Conservation (phyloP, 2,329 filamentous ascomycete species). For the Sodiomyces alkalinus region DNA sequence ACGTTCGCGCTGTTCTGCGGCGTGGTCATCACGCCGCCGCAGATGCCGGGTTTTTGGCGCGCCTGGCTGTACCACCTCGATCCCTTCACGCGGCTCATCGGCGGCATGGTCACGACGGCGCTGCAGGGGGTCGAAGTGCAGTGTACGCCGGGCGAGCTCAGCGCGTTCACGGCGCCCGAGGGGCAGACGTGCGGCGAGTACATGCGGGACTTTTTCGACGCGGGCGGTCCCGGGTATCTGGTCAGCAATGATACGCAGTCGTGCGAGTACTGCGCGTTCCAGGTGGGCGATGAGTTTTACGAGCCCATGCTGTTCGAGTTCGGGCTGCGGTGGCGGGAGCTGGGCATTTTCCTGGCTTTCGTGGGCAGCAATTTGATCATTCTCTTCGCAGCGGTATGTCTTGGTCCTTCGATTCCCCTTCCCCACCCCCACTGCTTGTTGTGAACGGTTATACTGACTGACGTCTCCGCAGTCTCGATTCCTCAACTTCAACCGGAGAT, state of each 20-base stretch:
- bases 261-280: conserved; percentile 74
- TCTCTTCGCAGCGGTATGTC: conserved; percentile 35
- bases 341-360: conserved; percentile 66
- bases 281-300: conserved; percentile 70
- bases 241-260: conserved; percentile 45
- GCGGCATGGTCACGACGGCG: conserved; percentile 66
- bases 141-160: conserved; percentile 48
- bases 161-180: conserved; percentile 49
- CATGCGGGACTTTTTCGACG: conserved; percentile 54
- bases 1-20: conserved; percentile 78
- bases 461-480: conserved; percentile 25
- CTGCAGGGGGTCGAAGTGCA: conserved; percentile 49
- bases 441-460: not conserved
- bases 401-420: not conserved
- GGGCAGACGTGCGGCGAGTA: conserved; percentile 60
- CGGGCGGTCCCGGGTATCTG: conserved; percentile 58
- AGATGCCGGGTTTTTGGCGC: conserved; percentile 68
- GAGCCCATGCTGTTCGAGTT: conserved; percentile 50
- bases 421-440: not conserved
- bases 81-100: conserved; percentile 69
- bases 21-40: conserved; percentile 63
- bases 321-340: conserved; percentile 59
- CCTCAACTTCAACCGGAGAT: conserved; percentile 38
- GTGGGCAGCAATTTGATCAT: conserved; percentile 62
- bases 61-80: conserved; percentile 71